Evolutionary conservation across 208 protist genomes (phyloP).

Genomic region (Tritrichomonas foetus): DNA sequence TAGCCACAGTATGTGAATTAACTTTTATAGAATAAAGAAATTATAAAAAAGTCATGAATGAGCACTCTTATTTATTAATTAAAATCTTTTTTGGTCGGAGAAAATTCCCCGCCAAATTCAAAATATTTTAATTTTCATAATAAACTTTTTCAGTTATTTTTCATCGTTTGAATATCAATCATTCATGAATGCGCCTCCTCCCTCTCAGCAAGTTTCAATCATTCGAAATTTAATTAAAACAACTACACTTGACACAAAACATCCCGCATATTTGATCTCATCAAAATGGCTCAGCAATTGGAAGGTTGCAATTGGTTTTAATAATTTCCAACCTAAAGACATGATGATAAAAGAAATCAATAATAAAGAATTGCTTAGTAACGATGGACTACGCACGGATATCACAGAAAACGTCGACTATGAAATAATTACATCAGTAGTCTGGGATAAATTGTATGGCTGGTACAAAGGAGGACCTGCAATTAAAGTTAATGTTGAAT

Average conservation of each 20-base stretch:
- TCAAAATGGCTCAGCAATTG: neutral
- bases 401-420: neutral
- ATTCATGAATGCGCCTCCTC: neutral
- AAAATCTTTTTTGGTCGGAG: too few species aligned
- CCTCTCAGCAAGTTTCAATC: neutral
- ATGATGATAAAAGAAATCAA: neutral
- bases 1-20: too few species aligned
- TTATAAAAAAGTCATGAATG: too few species aligned
- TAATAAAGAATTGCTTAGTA: neutral
- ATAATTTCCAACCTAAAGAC: neutral
- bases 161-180: too few species aligned
- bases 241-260: neutral
- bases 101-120: too few species aligned
- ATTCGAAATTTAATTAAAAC: neutral
- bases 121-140: too few species aligned
- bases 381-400: neutral
- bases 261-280: neutral
- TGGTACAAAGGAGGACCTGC: neutral
- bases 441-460: neutral
- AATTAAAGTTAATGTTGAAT: neutral
- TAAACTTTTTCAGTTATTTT: too few species aligned
- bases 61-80: too few species aligned
- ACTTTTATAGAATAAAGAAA: too few species aligned
- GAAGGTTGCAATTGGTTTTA: neutral
- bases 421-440: neutral